Base-by-base conservation (phyloP, 2,329 filamentous ascomycete genomes). In the Laburnicola sp. region DNA sequence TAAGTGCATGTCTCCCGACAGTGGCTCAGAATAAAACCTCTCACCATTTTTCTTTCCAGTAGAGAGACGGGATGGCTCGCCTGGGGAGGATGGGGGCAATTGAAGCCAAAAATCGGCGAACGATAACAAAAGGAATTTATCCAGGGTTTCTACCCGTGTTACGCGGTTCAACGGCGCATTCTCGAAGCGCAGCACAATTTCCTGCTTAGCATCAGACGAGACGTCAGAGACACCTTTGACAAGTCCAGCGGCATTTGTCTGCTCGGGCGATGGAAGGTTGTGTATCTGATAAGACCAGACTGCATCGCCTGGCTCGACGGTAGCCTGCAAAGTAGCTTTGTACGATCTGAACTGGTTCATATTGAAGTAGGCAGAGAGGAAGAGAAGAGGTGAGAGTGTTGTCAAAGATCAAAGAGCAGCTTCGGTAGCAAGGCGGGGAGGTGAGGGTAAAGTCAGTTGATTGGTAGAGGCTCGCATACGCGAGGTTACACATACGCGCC, bases 91-190 rank as follows among this genome's bases (percentile, higher is more conserved):
- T 31, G 41, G 25, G 31, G 54, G 55, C 39, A 41, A 50, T 53
- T 50, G 60, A 23, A 69, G 53, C 22, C 63, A 61, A 45, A 75
- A 74, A 30, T 73, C 64, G 5, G 68, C 56, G 36, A 75, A 62
- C 5, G 73, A 73, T 4, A 76, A 40, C 2, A 72, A 51, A 22
- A 75, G 43, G 45, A 74, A 69, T 11, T 57, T 57, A 45, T 71
- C 63, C 6, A 71, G 56, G 1, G 59, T 53, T 9, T 69, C 59
- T n/a, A 44, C 48, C 4, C 55, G 49, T 10, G 66, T 69, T 25
- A 72, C 67, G 22, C 74, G 61, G 46, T 74, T 75, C 8, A 48
- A 39, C 6, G 66, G 63, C 16, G 58, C 54, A 25, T 45, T 57
- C 6, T 59, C 62, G n/a, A 68, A 64, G n/a, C 59, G 54, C 2